Base-by-base conservation (phyloP, 1,139 yeast genomes). In the Eremothecium cymbalariae region DNA sequence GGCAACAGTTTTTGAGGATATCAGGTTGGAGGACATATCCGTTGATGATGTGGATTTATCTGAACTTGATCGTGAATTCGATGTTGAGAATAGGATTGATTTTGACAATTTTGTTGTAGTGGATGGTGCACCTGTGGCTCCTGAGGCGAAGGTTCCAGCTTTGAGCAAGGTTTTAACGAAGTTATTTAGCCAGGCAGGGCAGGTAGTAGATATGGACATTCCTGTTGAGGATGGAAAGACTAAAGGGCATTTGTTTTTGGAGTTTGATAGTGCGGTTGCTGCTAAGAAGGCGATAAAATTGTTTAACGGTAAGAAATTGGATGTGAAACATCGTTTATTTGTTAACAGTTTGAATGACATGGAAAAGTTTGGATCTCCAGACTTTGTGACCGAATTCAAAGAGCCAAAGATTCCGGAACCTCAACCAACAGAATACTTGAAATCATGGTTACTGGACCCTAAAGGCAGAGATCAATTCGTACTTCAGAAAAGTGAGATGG, bases 111-210 rank as follows among this genome's bases (percentile, higher is more conserved):
- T 77, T 56, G 76, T 90, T 40, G 84, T 90, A 18, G 81, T 86
- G 34, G 97, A 86, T 59, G 98, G 98, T 31, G 90, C 95, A 5
- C 99, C 99, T 46, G 68, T 85, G 45, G 94, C 95, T 16, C 95
- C 96, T 37, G 94, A 81, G 55, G 62, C 85, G 37, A 93, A 93
- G 63, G 84, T 78, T 28, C 83, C 86, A 31, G 77, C 83, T 37
- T 73, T 93, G 56, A 72, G 78, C 51, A 88, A 84, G 58, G 97
- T 93, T 35, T 71, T 93, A 53, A 74, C 72, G 52, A 90, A 88
- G 65, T 70, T 84, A 40, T 80, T 90, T 55, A 65, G 75, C 40
- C 70, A 74, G 42, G 90, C 82, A 27, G 81, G 81, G 34, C 55
- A 54, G 27, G 64, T 63, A 9, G 50, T 51, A 15, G 60, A 60